phyloP scores from a whole-genome alignment of 2,329 filamentous ascomycete genomes.

The Podosphaera fusca region DNA sequence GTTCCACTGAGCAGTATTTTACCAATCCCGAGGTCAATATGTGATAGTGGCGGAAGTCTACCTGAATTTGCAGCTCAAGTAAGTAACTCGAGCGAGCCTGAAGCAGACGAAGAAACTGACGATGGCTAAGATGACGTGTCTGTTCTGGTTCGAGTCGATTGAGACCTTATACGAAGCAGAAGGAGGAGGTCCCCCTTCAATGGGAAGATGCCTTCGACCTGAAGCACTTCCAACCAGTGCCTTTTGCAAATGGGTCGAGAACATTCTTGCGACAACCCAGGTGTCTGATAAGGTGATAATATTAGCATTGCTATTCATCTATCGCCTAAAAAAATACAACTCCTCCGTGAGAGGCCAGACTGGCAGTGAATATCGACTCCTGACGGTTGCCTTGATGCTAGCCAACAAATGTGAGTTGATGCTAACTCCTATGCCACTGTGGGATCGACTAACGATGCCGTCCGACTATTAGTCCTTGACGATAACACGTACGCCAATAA shows the following conservation, averaged over 20 bases:
- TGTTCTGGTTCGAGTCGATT: conserved; percentile 92
- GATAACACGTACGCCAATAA: conserved; percentile 99
- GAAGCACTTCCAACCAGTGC: conserved; percentile 56
- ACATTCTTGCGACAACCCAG: conserved; percentile 77
- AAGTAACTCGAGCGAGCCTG: conserved; percentile 10
- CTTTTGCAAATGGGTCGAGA: conserved; percentile 86
- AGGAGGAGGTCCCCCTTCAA: conserved; percentile 18
- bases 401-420: conserved; percentile 68
- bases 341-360: conserved; percentile 72
- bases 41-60: conserved; percentile 49
- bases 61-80: conserved; percentile 71
- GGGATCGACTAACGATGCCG: neutral
- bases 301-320: conserved; percentile 75
- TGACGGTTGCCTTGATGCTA: conserved; percentile 91
- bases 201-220: conserved; percentile 33
- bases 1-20: conserved; percentile 17
- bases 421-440: neutral
- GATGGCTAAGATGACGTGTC: conserved; percentile 53
- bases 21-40: conserved; percentile 55
- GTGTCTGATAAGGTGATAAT: conserved; percentile 91
- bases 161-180: conserved; percentile 57
- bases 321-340: conserved; percentile 76
- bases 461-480: conserved; percentile 43
- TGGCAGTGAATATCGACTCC: conserved; percentile 76
- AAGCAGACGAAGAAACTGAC: no score